Evolutionary conservation across 352 stramenopile genomes (phyloP), one percentile per base, ranked within the genome.

Genomic region (Phytophthora litchii): DNA sequence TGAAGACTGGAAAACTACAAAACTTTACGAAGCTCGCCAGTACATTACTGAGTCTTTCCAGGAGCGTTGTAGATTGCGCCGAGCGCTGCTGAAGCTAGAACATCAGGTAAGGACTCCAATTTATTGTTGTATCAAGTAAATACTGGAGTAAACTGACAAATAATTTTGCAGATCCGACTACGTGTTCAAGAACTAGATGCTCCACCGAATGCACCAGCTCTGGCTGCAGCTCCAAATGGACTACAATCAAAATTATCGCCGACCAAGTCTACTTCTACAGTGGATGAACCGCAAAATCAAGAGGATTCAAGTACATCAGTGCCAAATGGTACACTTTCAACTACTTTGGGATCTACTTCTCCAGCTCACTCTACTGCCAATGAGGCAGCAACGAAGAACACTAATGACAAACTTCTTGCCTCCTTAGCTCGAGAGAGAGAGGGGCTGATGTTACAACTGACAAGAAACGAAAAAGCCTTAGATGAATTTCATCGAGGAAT

Each of bases 31-130:
- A 44, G 80, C 90, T 17, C 77, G 86, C 1, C 55, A 80, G 16
- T 80, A 82, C 51, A 93, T 97, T 46, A 72, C 84, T 6, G 72
- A 86, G 38, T 94, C 88, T 50, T 98, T 98, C 56, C 66, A 87
- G 23, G 88, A 98, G 60, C 74, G 87, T 8, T 84, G 94, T 64
- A 78, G 88, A 52, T 64, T 98, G n/a, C 74, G 72, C 23, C 71
- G 78, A 23, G 72, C 61, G 1, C 66, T 97, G 35, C 69, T 97
- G 19, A 87, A 93, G 37, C 59, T 97, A 9, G 82, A 96, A 50
- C 77, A 92, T 29, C 79, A 95, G 64, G 72, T 79, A 46, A 51
- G 43, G n/a, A n/a, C 35, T 29, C 6, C 6, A n/a, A 34, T 9
- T 34, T 16, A 27, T 36, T 1, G 3, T 46, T 44, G 11, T 32